Conservation (phyloP, 768 basidiomycete genomes). For the Baorangia bicolor region DNA sequence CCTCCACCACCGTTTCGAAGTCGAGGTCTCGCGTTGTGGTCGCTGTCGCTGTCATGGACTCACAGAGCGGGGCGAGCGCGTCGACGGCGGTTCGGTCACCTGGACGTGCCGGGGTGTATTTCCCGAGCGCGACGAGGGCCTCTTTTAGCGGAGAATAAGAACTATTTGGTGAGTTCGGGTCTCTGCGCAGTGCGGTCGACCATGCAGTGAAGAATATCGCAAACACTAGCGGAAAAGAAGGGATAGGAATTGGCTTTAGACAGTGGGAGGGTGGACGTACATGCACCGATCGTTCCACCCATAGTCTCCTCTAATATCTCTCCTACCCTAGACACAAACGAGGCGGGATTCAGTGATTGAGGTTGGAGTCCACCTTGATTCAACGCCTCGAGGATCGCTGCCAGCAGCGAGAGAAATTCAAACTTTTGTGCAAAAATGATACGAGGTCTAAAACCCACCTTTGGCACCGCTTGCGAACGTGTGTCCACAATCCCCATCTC, state of each 20-base stretch:
- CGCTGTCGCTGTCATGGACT: conserved; percentile 6
- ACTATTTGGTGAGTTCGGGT: neutral
- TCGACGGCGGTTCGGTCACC: conserved; percentile 61
- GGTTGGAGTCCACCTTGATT: conserved; percentile 27
- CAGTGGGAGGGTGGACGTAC: conserved; percentile 34
- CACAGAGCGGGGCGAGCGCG: conserved; percentile 48
- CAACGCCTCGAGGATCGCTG: conserved; percentile 36
- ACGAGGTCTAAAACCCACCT: conserved; percentile 21
- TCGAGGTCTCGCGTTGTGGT: neutral
- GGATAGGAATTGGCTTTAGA: neutral
- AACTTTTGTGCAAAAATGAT: neutral
- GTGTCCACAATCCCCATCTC: conserved; percentile 64
- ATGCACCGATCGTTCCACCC: conserved; percentile 54
- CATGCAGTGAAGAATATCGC: conserved; percentile 44
- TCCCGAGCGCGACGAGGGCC: conserved; percentile 33
- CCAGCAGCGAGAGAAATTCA: neutral
- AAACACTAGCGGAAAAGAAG: conserved; percentile 34
- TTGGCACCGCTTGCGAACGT: conserved; percentile 52
- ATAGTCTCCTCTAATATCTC: conserved; percentile 49
- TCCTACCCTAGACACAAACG: conserved; percentile 34
- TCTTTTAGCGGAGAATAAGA: conserved; percentile 16
- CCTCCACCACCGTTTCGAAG: conserved; percentile 22
- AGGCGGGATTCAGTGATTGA: conserved; percentile 8
- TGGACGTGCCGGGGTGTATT: conserved; percentile 49
- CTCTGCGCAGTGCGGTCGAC: conserved; percentile 18